These are phyloP conservation scores for Phallus indusiatus DNA, from an alignment of 768 basidiomycete species.

Conservation along the genomic window DNA sequence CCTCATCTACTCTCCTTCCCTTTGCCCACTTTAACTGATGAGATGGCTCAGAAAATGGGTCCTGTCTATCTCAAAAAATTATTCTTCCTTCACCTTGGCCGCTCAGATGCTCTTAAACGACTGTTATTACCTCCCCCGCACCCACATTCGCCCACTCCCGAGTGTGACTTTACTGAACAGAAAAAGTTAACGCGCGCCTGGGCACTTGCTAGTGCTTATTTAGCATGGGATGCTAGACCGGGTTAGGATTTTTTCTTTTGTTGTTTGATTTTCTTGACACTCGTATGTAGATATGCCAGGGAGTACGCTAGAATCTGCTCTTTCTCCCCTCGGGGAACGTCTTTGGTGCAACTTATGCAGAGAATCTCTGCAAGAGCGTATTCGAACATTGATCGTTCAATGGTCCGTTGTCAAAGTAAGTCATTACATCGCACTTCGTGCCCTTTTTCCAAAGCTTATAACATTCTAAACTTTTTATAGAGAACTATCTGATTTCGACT, in stretches of 20 bases:
- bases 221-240: conserved; percentile 29
- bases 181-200: conserved; percentile 29
- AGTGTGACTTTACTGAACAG: conserved; percentile 27
- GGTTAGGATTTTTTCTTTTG: conserved; percentile 16
- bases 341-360: conserved; percentile 23
- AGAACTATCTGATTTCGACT: too few species aligned
- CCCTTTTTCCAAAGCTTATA: too few species aligned
- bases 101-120: conserved; percentile 26
- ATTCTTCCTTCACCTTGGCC: conserved; percentile 27
- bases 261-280: background rate
- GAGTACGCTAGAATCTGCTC: conserved; percentile 19
- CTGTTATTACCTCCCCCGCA: conserved; percentile 21
- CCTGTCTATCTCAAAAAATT: conserved; percentile 33
- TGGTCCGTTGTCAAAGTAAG: conserved; percentile 28
- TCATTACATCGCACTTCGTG: background rate
- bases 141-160: conserved; percentile 15
- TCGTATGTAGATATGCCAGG: conserved; percentile 7
- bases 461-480: too few species aligned
- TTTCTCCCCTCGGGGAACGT: conserved; percentile 21
- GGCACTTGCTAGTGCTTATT: conserved; percentile 27
- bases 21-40: conserved; percentile 28
- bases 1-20: conserved; percentile 29
- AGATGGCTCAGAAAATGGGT: conserved; percentile 29
- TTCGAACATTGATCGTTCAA: conserved; percentile 20
- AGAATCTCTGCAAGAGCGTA: conserved; percentile 16